Evolutionary conservation across 805 yeast species (phyloP).

Genomic region (Yamadazyma endophytica): DNA sequence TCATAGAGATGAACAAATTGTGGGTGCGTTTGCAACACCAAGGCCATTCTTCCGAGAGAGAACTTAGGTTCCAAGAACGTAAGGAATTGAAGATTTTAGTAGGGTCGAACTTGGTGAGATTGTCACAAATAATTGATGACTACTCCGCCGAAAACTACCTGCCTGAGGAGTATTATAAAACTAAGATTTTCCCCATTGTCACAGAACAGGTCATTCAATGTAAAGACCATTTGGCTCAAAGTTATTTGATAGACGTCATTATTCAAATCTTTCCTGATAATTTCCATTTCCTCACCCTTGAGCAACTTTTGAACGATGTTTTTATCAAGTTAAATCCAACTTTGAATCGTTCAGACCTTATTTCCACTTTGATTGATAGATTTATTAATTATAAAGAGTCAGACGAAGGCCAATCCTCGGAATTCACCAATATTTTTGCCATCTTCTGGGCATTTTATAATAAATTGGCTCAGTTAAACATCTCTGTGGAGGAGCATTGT

Average conservation of each 20-base stretch:
- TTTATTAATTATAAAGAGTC: slow-evolving; percentile 45
- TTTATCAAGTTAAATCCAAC: slow-evolving; percentile 64
- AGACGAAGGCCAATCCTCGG: slow-evolving; percentile 3
- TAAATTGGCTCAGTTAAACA: slow-evolving; percentile 49
- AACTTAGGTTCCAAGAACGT: slow-evolving; percentile 71
- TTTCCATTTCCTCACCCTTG: slow-evolving; percentile 75
- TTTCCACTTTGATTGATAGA: slow-evolving; percentile 70
- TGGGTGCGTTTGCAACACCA: slow-evolving; percentile 98
- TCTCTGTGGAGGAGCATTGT: slow-evolving; percentile 64
- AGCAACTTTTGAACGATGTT: slow-evolving; percentile 55
- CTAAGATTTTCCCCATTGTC: slow-evolving; percentile 67
- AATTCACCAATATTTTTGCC: slow-evolving; percentile 43
- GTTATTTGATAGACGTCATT: slow-evolving; percentile 83
- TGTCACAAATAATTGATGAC: slow-evolving; percentile 79
- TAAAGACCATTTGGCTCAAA: slow-evolving; percentile 87
- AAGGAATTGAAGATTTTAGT: slow-evolving; percentile 86
- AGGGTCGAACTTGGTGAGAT: slow-evolving; percentile 86
- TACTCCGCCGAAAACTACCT: slow-evolving; percentile 38
- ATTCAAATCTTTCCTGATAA: slow-evolving; percentile 94
- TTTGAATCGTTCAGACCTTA: slow-evolving; percentile 62
- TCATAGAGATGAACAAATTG: slow-evolving; percentile 94
- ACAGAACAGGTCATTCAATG: slow-evolving; percentile 92
- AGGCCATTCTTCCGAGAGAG: slow-evolving; percentile 83
- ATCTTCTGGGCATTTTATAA: slow-evolving; percentile 64
- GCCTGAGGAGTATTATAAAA: slow-evolving; percentile 31